Evolutionary conservation across 805 yeast genomes (phyloP).

Genomic region (Kazachstania africana): DNA sequence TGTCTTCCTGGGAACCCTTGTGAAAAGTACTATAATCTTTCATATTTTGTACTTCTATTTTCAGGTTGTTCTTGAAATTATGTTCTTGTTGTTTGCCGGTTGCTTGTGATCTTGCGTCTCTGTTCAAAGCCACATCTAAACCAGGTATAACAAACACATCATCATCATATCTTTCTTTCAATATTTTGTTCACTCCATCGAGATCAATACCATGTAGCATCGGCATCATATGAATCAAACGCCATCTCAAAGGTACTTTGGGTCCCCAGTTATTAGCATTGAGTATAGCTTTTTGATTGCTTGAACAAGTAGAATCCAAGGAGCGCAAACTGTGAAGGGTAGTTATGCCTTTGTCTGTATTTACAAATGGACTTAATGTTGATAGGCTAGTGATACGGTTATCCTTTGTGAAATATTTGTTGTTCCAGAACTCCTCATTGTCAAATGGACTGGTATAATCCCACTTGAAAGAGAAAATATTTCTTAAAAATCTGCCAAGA

Average conservation of each 20-base stretch:
- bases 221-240: conserved; percentile 18
- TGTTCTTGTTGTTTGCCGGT: neutral
- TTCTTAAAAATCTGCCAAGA: conserved; percentile 11
- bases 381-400: too few species aligned
- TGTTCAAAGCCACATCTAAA: conserved; percentile 9
- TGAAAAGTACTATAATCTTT: neutral
- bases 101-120: neutral
- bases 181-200: conserved; percentile 20
- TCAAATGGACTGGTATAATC: too few species aligned
- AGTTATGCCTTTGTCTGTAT: too few species aligned
- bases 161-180: conserved; percentile 11
- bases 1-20: conserved; percentile 3
- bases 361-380: too few species aligned
- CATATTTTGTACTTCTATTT: neutral
- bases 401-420: too few species aligned
- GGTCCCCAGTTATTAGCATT: too few species aligned
- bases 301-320: too few species aligned
- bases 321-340: too few species aligned
- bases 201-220: conserved; percentile 24
- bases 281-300: too few species aligned
- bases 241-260: conserved; percentile 18
- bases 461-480: conserved; percentile 7
- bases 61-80: conserved; percentile 1
- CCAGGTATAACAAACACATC: conserved; percentile 19
- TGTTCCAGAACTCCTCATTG: too few species aligned